Base-by-base conservation (phyloP, 164 flowering plant genomes). In the Stephania cephalantha region DNA sequence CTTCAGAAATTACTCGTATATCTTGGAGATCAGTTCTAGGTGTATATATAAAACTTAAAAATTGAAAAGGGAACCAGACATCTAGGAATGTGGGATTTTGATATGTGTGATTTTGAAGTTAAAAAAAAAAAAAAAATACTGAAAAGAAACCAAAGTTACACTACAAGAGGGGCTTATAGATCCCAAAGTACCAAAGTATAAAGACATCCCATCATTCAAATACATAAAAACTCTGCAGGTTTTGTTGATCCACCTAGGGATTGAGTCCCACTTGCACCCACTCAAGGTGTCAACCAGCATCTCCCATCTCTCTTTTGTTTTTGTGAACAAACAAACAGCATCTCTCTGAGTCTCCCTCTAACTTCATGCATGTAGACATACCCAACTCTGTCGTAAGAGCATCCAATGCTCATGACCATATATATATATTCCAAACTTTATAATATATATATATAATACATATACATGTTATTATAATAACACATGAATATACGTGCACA, bases 261-360 rank as follows among this genome's bases (percentile, higher is more conserved):
- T 87, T 79, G 89, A 76, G 75, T 80, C 85, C 86, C 82, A 79
- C 76, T 79, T 79, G 85, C 81, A 83, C 82, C 81, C 85, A 79
- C 73, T 44, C 71, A 71, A 74, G 86, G 83, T 76, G 78, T 85
- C 86, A 71, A 53, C 15, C 70, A 71, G 77, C 64, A 78, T 71
- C 77, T 71, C 55, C 10, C 64, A 78, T 71, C 77, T 71, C 55
- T 17, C 20, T 65, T 66, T 78, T 46, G 66, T 25, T 75, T 35
- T 68, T 63, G 9, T 50, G 55, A 31, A 18, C 46, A 71, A 31
- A 18, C 46, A 71, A 58, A 70, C 66, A 42, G 53, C 72, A 74
- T 76, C 63, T 78, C 70, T 66, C 2, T 9, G 50, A 63, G 64
- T 61, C 42, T 35, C 42, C 68, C 73, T 71, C 82, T 67, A 71